phyloP scores from a whole-genome alignment of 2,329 filamentous ascomycete species.

The Cryphonectria parasitica region DNA sequence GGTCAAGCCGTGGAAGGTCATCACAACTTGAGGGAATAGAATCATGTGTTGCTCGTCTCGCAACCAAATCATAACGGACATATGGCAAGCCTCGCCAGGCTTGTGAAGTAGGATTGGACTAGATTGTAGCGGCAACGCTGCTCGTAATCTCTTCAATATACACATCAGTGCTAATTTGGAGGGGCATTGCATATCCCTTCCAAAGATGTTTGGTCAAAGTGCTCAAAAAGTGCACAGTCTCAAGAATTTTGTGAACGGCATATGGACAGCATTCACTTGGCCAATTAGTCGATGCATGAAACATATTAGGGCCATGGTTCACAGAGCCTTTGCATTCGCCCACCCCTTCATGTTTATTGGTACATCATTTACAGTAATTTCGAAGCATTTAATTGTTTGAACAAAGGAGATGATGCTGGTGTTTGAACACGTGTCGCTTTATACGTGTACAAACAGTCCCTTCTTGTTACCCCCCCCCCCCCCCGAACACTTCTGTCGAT shows the following conservation, averaged over 20 bases:
- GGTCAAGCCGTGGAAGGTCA: constrained; percentile 76
- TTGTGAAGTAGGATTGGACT: neutral
- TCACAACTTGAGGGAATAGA: constrained; percentile 22
- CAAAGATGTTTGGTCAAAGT: too few relatives aligned
- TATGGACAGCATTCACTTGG: neutral
- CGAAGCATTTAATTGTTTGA: constrained; percentile 18
- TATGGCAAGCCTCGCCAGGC: neutral
- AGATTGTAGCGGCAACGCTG: neutral
- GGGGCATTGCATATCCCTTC: neutral
- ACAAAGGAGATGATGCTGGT: constrained; percentile 26
- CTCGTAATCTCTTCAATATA: neutral
- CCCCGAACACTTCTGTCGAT: neutral
- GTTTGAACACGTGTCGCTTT: constrained; percentile 16
- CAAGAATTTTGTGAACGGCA: neutral
- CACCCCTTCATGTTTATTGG: constrained; percentile 19
- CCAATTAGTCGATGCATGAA: neutral
- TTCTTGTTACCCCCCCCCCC: neutral
- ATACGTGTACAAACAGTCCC: constrained; percentile 4
- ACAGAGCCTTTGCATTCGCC: constrained; percentile 25
- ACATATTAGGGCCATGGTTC: neutral
- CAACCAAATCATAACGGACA: neutral
- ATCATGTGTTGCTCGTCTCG: neutral
- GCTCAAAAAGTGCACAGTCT: too few relatives aligned
- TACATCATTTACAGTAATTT: constrained; percentile 22
- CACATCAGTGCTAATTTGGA: neutral